These are phyloP conservation scores for Tolypocladium album DNA, from an alignment of 2,329 filamentous ascomycete genomes.

Conservation along the genomic window DNA sequence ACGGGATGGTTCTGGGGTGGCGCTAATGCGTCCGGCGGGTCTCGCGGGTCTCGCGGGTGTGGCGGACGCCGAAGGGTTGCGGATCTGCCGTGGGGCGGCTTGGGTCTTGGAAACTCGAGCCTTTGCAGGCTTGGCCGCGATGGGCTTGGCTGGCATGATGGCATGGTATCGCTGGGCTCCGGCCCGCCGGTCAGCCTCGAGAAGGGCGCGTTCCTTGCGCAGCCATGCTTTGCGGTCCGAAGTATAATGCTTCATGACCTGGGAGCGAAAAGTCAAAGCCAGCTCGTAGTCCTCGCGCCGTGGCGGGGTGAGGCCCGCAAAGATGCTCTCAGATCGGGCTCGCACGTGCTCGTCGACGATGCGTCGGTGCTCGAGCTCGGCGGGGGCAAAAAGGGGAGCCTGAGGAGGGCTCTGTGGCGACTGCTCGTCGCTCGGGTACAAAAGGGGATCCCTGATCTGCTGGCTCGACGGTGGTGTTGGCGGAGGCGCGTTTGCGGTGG, in stretches of 20 bases:
- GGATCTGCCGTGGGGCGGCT: slow-evolving; percentile 22
- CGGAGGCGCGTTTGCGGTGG: slow-evolving; percentile 18
- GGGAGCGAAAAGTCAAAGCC: slow-evolving; percentile 39
- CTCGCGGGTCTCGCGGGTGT: slow-evolving; percentile 9
- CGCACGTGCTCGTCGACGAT: slow-evolving; percentile 41
- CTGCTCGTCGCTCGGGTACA: slow-evolving; percentile 40
- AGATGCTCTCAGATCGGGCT: slow-evolving; percentile 29
- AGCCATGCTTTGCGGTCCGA: slow-evolving; percentile 37
- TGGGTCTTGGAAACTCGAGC: slow-evolving; percentile 22
- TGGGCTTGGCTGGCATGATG: slow-evolving; percentile 32
- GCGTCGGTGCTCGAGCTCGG: slow-evolving; percentile 29
- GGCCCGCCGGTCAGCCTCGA: slow-evolving; percentile 36
- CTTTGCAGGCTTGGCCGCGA: slow-evolving; percentile 14
- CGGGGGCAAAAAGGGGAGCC: slow-evolving; percentile 37
- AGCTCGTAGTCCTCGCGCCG: slow-evolving; percentile 42
- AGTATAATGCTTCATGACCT: slow-evolving; percentile 35
- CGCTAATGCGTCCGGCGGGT: slow-evolving; percentile 25
- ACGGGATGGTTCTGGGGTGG: slow-evolving; percentile 38
- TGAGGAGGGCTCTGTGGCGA: slow-evolving; percentile 28
- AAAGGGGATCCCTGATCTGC: slow-evolving; percentile 41
- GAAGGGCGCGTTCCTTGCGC: slow-evolving; percentile 36
- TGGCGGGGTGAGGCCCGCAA: slow-evolving; percentile 34
- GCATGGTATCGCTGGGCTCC: slow-evolving; percentile 25
- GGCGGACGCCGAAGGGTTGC: slow-evolving; percentile 12
- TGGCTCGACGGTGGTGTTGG: slow-evolving; percentile 15